Evolutionary conservation across 805 yeast genomes (phyloP).

Genomic region (Debaryomyces maramus): DNA sequence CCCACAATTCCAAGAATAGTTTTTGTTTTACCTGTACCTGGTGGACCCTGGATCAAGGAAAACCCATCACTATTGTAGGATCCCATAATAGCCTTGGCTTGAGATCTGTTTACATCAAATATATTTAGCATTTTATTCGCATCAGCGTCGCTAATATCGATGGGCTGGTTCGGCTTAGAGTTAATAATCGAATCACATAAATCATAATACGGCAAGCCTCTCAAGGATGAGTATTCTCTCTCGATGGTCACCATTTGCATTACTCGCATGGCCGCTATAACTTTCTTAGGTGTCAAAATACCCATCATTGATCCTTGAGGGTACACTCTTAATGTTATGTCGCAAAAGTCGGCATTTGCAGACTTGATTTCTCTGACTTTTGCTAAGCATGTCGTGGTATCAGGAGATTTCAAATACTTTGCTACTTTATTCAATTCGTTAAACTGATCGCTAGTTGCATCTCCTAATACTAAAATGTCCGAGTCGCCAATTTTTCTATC

Average conservation of each 20-base stretch:
- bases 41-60: constrained; percentile 95
- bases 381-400: constrained; percentile 66
- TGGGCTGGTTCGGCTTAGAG: constrained; percentile 59
- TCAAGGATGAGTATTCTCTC: constrained; percentile 84
- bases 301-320: constrained; percentile 54
- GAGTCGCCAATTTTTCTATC: constrained; percentile 66
- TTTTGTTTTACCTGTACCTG: constrained; percentile 98
- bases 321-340: constrained; percentile 69
- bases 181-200: constrained; percentile 61
- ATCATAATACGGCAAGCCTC: constrained; percentile 81
- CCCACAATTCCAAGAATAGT: constrained; percentile 93
- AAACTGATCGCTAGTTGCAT: constrained; percentile 22
- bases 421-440: constrained; percentile 18
- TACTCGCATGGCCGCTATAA: constrained; percentile 67
- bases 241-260: constrained; percentile 91
- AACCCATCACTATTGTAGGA: constrained; percentile 71
- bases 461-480: constrained; percentile 66
- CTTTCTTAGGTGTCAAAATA: constrained; percentile 60
- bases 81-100: constrained; percentile 84
- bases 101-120: constrained; percentile 78
- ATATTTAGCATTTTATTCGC: constrained; percentile 43
- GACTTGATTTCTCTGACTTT: constrained; percentile 73
- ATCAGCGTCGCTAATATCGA: constrained; percentile 29
- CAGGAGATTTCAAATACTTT: constrained; percentile 28
- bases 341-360: constrained; percentile 64